Evolutionary conservation across 768 basidiomycete genomes (phyloP).

Genomic region (Sarcodon sp.): DNA sequence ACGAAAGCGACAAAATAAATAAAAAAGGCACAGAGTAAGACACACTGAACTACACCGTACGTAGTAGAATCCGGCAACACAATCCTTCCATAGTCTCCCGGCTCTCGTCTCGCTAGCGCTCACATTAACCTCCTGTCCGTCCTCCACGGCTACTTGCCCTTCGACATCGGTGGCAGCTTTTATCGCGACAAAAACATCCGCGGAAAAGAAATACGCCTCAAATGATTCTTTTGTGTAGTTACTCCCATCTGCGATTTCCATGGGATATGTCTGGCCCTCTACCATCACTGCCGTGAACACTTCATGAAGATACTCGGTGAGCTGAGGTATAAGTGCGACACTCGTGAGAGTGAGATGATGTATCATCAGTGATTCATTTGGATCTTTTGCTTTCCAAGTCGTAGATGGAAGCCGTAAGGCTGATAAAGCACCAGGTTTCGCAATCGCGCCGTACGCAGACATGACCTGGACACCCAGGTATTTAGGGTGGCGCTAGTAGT

Average conservation of each 20-base stretch:
- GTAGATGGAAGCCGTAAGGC: constrained; percentile 29
- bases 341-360: constrained; percentile 23
- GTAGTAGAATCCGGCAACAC: constrained; percentile 70
- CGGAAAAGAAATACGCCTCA: constrained; percentile 64
- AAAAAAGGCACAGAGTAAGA: not conserved
- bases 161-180: constrained; percentile 8
- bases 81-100: constrained; percentile 50
- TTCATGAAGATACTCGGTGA: constrained; percentile 45
- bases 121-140: constrained; percentile 8
- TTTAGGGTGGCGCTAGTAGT: too few species aligned
- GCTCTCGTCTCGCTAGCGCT: constrained; percentile 15
- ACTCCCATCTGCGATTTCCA: constrained; percentile 44
- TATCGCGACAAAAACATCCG: constrained; percentile 65
- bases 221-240: constrained; percentile 37
- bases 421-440: constrained; percentile 13
- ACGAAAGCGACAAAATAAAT: not conserved
- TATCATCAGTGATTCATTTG: constrained; percentile 7
- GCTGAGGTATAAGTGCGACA: constrained; percentile 24
- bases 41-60: constrained; percentile 24
- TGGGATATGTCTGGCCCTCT: constrained; percentile 75
- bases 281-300: constrained; percentile 68
- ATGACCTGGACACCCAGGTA: constrained; percentile 17
- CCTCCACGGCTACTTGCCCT: constrained; percentile 12
- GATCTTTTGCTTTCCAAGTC: constrained; percentile 24
- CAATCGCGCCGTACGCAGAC: constrained; percentile 66